Conservation (phyloP, 75 land plant species). For the Selaginella tamariscina region DNA sequence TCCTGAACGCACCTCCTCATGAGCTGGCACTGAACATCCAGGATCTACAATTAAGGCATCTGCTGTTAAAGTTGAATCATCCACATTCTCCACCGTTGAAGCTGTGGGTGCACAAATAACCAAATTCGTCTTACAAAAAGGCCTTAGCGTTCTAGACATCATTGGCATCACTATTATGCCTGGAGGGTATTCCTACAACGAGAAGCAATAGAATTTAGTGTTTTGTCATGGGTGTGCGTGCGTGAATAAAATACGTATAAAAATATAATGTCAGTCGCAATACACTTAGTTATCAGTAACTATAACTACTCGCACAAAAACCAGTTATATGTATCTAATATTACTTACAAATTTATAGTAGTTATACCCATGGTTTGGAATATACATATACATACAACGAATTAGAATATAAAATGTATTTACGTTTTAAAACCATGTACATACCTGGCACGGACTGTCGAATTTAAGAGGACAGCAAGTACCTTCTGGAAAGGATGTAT, state of each 20-base stretch:
- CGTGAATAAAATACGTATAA: neutral
- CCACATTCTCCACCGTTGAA: slow-evolving; percentile 12
- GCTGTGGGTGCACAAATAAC: slow-evolving; percentile 45
- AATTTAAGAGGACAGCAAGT: slow-evolving; percentile 17
- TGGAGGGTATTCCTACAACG: slow-evolving; percentile 76
- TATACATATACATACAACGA: neutral
- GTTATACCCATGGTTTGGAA: neutral
- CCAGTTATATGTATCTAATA: neutral
- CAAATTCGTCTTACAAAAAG: slow-evolving; percentile 77
- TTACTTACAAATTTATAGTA: neutral
- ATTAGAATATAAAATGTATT: neutral
- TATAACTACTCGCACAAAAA: neutral
- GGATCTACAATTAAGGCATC: slow-evolving; percentile 85
- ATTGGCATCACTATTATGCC: slow-evolving; percentile 65
- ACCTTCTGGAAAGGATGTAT: slow-evolving; percentile 18
- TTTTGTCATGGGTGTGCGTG: neutral
- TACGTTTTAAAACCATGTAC: neutral
- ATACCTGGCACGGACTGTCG: slow-evolving; percentile 10
- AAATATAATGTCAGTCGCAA: neutral
- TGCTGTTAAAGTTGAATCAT: slow-evolving; percentile 17
- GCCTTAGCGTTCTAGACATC: slow-evolving; percentile 54
- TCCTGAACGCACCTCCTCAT: slow-evolving; percentile 15
- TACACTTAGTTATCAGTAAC: neutral
- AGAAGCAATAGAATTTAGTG: neutral
- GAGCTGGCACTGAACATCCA: slow-evolving; percentile 44